These are phyloP conservation scores for Pichia kluyveri DNA, from an alignment of 805 yeast genomes.

Conservation along the genomic window DNA sequence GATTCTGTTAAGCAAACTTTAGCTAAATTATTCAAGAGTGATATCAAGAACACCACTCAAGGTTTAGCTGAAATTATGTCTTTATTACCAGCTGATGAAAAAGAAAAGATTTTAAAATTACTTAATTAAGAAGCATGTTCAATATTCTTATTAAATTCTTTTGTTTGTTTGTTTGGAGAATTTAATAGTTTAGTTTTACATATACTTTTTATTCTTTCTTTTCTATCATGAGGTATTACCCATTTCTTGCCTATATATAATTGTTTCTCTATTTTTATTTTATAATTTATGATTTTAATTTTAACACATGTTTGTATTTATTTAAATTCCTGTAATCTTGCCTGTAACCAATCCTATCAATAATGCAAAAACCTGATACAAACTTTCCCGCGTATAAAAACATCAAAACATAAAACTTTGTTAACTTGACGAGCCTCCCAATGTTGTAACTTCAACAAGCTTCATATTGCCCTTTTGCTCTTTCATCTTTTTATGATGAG, in stretches of 20 bases:
- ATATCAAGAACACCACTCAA: constrained; percentile 41
- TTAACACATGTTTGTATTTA: background rate
- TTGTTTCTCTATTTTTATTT: background rate
- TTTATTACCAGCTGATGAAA: constrained; percentile 45
- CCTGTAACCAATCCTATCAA: no score
- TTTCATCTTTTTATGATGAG: no score
- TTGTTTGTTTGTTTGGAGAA: constrained; percentile 9
- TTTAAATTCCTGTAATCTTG: background rate
- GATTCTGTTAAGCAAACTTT: constrained; percentile 60
- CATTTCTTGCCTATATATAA: background rate
- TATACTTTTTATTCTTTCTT: background rate
- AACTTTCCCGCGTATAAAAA: no score
- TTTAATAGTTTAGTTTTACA: background rate
- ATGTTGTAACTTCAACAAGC: no score
- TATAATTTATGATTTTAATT: background rate
- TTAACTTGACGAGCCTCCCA: no score
- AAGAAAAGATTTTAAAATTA: constrained; percentile 31
- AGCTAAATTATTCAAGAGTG: constrained; percentile 48
- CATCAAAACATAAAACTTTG: no score
- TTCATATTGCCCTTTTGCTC: no score
- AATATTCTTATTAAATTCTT: constrained; percentile 1
- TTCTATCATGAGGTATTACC: background rate
- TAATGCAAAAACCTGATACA: no score
- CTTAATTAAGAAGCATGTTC: constrained; percentile 15
- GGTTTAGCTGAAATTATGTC: constrained; percentile 49